phyloP scores from a whole-genome alignment of 176 grass and related monocot genomes.

The Typha latifolia region DNA sequence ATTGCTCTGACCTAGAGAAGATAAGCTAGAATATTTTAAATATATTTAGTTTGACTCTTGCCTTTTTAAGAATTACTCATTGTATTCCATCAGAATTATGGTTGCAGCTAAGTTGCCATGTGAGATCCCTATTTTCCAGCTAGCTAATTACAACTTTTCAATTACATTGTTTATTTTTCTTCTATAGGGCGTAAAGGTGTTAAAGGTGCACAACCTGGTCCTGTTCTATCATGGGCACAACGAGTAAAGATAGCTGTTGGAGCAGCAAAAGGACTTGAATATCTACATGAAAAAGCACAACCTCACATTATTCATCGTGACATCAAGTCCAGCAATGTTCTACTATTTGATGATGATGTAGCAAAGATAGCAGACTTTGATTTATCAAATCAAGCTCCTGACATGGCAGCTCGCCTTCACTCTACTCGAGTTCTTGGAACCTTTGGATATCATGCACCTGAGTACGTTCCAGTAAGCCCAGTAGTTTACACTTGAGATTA shows the following conservation, averaged over 20 bases:
- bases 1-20: too few species aligned
- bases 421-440: conserved; percentile 85
- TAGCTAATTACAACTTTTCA: not conserved
- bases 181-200: conserved; percentile 67
- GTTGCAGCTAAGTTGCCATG: too few species aligned
- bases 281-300: conserved; percentile 80
- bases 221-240: conserved; percentile 57
- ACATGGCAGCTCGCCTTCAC: conserved; percentile 78
- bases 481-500: too few species aligned
- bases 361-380: conserved; percentile 81
- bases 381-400: conserved; percentile 80
- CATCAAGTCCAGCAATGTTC: conserved; percentile 82
- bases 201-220: conserved; percentile 79
- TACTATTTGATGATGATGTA: conserved; percentile 70
- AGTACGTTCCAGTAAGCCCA: conserved; percentile 31
- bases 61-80: too few species aligned
- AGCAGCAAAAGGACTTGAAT: conserved; percentile 71
- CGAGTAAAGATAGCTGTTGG: conserved; percentile 79
- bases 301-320: conserved; percentile 71
- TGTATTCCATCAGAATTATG: too few species aligned
- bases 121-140: not conserved
- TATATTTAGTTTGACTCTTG: too few species aligned
- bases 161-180: not conserved
- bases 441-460: conserved; percentile 80
- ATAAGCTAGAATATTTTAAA: too few species aligned